These are phyloP conservation scores for Kurtzmaniella quercitrusa DNA, from an alignment of 1,139 yeast species.

Conservation along the genomic window DNA sequence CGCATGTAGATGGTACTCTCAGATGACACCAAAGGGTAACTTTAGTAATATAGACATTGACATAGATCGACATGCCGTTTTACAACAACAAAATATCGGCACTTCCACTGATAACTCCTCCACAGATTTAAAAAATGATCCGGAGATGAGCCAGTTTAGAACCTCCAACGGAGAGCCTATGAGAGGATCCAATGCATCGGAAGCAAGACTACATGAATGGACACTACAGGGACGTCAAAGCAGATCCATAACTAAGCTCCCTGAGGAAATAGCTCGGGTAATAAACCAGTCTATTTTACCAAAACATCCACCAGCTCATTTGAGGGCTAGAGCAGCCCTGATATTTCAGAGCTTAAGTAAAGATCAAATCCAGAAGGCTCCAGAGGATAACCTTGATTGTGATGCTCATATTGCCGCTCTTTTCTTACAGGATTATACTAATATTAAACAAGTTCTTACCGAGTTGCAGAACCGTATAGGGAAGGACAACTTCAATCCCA, in stretches of 20 bases:
- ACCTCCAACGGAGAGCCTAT: constrained; percentile 36
- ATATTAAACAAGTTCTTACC: constrained; percentile 58
- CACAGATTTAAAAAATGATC: constrained; percentile 13
- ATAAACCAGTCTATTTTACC: constrained; percentile 59
- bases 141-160: constrained; percentile 16
- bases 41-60: background rate
- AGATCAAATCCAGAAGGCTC: constrained; percentile 50
- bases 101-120: background rate
- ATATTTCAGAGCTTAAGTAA: constrained; percentile 47
- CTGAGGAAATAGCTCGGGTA: constrained; percentile 47
- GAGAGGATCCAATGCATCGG: constrained; percentile 44
- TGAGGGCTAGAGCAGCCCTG: constrained; percentile 53
- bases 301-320: constrained; percentile 48
- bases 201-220: constrained; percentile 49
- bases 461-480: constrained; percentile 61
- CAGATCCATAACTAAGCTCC: constrained; percentile 43
- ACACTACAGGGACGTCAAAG: constrained; percentile 48
- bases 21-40: background rate
- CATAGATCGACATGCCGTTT: background rate
- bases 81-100: background rate
- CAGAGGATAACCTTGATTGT: constrained; percentile 55
- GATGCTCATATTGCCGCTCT: constrained; percentile 81
- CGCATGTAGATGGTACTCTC: background rate
- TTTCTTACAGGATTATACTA: constrained; percentile 82
- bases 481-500: constrained; percentile 52